Percentiles rank a stretch among this genome's conserved stretches.
Conservation (phyloP, 2,329 filamentous ascomycete genomes). For the Aotearoamyces nothofagi region DNA sequence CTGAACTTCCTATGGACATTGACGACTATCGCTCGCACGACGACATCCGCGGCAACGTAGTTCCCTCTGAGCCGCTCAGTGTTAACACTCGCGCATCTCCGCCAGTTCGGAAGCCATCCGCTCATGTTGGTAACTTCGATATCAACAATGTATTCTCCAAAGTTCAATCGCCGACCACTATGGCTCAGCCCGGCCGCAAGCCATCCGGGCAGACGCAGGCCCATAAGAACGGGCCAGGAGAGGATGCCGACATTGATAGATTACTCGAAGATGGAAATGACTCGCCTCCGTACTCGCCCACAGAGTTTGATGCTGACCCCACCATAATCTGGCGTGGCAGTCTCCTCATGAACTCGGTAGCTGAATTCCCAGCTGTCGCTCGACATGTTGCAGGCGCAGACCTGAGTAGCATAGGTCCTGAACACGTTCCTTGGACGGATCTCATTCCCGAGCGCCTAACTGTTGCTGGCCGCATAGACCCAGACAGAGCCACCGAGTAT, state of each 20-base stretch:
- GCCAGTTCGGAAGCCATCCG: conserved; percentile 12
- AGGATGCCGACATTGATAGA: conserved; percentile 81
- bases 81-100: conserved; percentile 15
- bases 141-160: conserved; percentile 76
- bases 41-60: conserved; percentile 10
- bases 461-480: conserved; percentile 67
- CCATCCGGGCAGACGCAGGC: conserved; percentile 30
- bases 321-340: conserved; percentile 66
- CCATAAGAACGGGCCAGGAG: conserved; percentile 39
- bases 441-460: conserved; percentile 56
- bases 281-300: conserved; percentile 71
- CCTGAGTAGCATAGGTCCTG: conserved; percentile 31
- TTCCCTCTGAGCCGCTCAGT: conserved; percentile 15
- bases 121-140: conserved; percentile 41
- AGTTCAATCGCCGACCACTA: conserved; percentile 56
- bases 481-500: conserved; percentile 76
- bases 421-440: conserved; percentile 51
- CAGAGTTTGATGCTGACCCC: conserved; percentile 55
- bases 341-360: conserved; percentile 61
- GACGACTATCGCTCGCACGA: conserved; percentile 15
- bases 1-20: conserved; percentile 17
- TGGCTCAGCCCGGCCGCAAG: conserved; percentile 28
- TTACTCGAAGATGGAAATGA: conserved; percentile 68
- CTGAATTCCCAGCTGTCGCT: conserved; percentile 61
- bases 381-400: conserved; percentile 77